Evolutionary conservation across 306 rosid genomes (phyloP), one percentile per base, ranked within the genome.

Genomic region (Glycine tomentella): DNA sequence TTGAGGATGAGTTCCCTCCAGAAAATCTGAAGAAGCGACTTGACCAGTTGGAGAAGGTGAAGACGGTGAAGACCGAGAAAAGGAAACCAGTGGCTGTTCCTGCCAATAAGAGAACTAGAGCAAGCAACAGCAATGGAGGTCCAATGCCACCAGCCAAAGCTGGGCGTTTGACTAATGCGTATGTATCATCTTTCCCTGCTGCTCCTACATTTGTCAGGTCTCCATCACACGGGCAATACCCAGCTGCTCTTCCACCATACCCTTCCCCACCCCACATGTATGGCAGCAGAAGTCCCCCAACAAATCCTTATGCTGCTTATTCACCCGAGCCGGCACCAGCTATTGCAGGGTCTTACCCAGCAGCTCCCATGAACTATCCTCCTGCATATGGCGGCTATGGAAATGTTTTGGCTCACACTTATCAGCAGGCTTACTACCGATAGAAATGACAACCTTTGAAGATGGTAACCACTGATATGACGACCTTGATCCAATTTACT

Each of bases 341-440:
- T 65, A 87, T 88, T 38, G 87, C 94, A 13, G 97, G 89, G 72
- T 75, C 97, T 44, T 96, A 93, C 79, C 94, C 92, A 1, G 85
- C 89, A 1, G 88, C 94, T 67, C 98, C 98, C 44, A 90, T 96
- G 97, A 90, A 84, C 53, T 93, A 96, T 86, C 92, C 99, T 68
- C 92, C 98, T 68, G 94, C 94, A 16, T 95, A 95, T 31, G 89
- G 92, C 58, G 94, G 90, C 81, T 96, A 96, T 79, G 99, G 92
- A 31, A 92, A 90, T 81, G 93, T 96, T 52, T 79, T 95, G 94
- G 92, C 97, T 78, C 93, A 94, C 80, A 87, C 96, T 89, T 96
- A 96, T 93, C 98, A 95, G 95, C 99, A 90, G 92, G 99, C 99
- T 89, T 96, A 96, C 97, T 93, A 96, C 98, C 96, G 97, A 90